A percentile compares a stretch with the other conserved stretches of the same genome.
Conservation (phyloP, 352 stramenopile species). For the Pythium grandisporangium region DNA sequence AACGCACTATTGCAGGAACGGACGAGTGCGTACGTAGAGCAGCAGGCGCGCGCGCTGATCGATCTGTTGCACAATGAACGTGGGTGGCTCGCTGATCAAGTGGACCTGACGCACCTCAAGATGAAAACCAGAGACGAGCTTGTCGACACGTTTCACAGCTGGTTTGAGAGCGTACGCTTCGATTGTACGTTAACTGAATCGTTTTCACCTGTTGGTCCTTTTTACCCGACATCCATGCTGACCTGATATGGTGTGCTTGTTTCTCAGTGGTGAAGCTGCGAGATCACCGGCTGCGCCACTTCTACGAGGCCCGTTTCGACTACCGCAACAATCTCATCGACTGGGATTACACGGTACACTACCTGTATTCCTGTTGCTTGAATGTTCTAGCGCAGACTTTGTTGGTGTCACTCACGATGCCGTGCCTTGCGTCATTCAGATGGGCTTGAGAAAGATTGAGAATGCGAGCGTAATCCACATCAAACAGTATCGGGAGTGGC, state of each 20-base stretch:
- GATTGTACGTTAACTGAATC: slow-evolving; percentile 31
- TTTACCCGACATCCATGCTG: too few species aligned
- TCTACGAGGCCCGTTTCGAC: slow-evolving; percentile 91
- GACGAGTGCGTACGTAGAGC: slow-evolving; percentile 78
- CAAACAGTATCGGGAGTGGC: slow-evolving; percentile 88
- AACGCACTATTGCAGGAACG: slow-evolving; percentile 87
- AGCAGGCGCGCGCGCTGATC: slow-evolving; percentile 55
- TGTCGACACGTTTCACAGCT: slow-evolving; percentile 80
- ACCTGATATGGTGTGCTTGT: background rate
- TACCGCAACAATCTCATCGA: slow-evolving; percentile 89
- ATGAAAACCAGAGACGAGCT: slow-evolving; percentile 87
- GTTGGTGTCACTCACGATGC: too few species aligned
- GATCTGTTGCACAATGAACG: slow-evolving; percentile 68
- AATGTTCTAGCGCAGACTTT: too few species aligned
- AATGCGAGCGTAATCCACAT: slow-evolving; percentile 91
- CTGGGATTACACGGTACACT: slow-evolving; percentile 90
- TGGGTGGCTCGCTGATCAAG: slow-evolving; percentile 37
- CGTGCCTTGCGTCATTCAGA: slow-evolving; percentile 32
- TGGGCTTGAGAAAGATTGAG: slow-evolving; percentile 75
- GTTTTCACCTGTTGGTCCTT: background rate
- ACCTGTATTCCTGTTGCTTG: slow-evolving; percentile 1
- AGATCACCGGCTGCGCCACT: slow-evolving; percentile 84
- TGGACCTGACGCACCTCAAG: slow-evolving; percentile 85
- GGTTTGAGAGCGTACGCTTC: slow-evolving; percentile 57
- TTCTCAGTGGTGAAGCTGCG: slow-evolving; percentile 57